Conservation (phyloP, 768 basidiomycete species). For the Auricularia sp. region DNA sequence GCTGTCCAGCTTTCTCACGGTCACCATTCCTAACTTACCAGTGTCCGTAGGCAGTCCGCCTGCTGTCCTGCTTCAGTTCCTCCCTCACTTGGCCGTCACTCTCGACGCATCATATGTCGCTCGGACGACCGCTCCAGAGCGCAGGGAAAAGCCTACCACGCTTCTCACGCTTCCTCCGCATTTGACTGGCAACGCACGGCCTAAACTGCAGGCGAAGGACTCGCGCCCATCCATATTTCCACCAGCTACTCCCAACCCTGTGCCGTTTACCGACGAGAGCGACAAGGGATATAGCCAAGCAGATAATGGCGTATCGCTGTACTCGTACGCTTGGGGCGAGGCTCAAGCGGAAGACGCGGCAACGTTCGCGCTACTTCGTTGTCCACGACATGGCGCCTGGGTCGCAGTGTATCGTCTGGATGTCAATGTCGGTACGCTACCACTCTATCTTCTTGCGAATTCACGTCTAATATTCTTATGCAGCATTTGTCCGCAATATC, state of each 20-base stretch:
- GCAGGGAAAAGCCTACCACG: constrained; percentile 22
- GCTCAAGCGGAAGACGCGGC: constrained; percentile 32
- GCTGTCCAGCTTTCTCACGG: constrained; percentile 10
- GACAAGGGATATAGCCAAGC: constrained; percentile 70
- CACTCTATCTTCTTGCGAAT: neutral
- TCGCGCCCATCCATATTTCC: constrained; percentile 59
- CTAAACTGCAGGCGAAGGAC: constrained; percentile 23
- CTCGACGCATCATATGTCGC: constrained; percentile 64
- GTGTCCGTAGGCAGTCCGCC: constrained; percentile 14
- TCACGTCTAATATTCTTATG: neutral
- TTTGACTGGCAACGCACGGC: constrained; percentile 27
- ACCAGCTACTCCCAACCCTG: constrained; percentile 76
- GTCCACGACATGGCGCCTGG: constrained; percentile 51
- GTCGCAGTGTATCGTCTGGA: constrained; percentile 69
- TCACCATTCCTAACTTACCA: neutral
- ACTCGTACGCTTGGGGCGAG: constrained; percentile 69
- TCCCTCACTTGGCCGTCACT: constrained; percentile 64
- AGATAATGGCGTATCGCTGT: constrained; percentile 58
- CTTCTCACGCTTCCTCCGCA: constrained; percentile 23
- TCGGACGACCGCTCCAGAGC: constrained; percentile 38
- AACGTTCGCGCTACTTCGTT: constrained; percentile 58
- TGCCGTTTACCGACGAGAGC: constrained; percentile 57
- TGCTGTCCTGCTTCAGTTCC: constrained; percentile 40
- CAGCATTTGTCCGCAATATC: constrained; percentile 66
- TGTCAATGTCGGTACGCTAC: constrained; percentile 67